Percentiles rank a stretch among this genome's conserved stretches.
These are phyloP conservation scores for Erythrobasidium hasegawianum DNA, from an alignment of 1,284 basidiomycete genomes.

Conservation along the genomic window DNA sequence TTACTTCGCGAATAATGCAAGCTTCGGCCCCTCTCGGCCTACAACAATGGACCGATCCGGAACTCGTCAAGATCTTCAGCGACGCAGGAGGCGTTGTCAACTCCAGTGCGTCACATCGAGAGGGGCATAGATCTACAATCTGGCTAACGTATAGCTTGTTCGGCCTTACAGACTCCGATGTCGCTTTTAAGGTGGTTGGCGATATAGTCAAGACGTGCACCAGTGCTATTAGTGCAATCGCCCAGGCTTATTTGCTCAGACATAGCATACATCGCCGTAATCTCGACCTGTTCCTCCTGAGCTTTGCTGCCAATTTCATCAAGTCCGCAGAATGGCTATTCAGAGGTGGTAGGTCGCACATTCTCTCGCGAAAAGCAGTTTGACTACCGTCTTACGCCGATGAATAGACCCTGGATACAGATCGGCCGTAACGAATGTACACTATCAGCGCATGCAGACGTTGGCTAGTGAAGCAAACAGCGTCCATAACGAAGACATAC, in stretches of 20 bases:
- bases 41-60: conserved; percentile 6
- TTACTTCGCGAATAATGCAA: conserved; percentile 10
- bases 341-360: conserved; percentile 21
- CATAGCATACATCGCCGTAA: conserved; percentile 12
- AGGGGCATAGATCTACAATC: not conserved
- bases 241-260: conserved; percentile 12
- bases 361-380: too few relatives aligned
- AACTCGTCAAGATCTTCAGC: conserved; percentile 15
- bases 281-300: conserved; percentile 16
- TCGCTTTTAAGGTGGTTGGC: conserved; percentile 16
- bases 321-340: conserved; percentile 30
- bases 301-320: conserved; percentile 26
- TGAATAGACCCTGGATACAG: conserved; percentile 15
- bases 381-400: not conserved
- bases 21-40: conserved; percentile 13
- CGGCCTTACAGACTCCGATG: conserved; percentile 11
- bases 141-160: not conserved
- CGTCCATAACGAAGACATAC: conserved; percentile 1
- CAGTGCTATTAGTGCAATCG: not conserved
- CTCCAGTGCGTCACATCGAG: not conserved
- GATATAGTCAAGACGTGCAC: conserved; percentile 26
- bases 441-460: conserved; percentile 29
- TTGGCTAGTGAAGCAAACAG: conserved; percentile 5
- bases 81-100: conserved; percentile 6
- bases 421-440: conserved; percentile 11